phyloP scores from a whole-genome alignment of 1,139 yeast species.

The Suhomyces guaymorum region DNA sequence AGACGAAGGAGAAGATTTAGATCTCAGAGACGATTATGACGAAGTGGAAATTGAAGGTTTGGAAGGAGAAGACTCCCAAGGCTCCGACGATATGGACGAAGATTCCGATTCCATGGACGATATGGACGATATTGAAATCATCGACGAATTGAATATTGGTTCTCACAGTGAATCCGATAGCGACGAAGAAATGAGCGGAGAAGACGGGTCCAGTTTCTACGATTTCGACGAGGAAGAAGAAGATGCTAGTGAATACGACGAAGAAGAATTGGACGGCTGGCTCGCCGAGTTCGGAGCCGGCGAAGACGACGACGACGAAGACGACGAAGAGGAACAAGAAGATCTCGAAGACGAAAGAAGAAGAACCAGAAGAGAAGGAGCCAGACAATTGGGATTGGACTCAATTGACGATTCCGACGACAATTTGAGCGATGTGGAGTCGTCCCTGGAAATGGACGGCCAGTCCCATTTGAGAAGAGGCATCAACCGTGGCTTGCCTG shows the following conservation, averaged over 20 bases:
- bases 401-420: constrained; percentile 22
- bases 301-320: constrained; percentile 17
- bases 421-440: constrained; percentile 26
- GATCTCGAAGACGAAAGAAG: too few species aligned
- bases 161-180: constrained; percentile 21
- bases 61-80: constrained; percentile 14
- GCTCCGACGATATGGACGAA: constrained; percentile 15
- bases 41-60: too few species aligned
- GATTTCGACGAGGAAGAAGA: constrained; percentile 34
- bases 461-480: constrained; percentile 4
- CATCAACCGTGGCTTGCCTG: constrained; percentile 9
- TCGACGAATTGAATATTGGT: constrained; percentile 43
- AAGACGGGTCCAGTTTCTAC: constrained; percentile 34
- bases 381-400: constrained; percentile 5
- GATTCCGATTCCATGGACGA: constrained; percentile 22
- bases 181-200: constrained; percentile 24
- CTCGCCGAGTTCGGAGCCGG: constrained; percentile 40
- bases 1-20: constrained; percentile 26
- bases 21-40: constrained; percentile 26
- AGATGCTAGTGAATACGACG: constrained; percentile 36
- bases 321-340: constrained; percentile 7
- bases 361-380: constrained; percentile 6
- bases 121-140: constrained; percentile 36
- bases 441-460: constrained; percentile 22
- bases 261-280: constrained; percentile 48